Percentiles rank a stretch among this genome's conserved stretches.
Evolutionary conservation across 148 eudicot genomes (phyloP).

Genomic region (Rhododendron griersonianum): DNA sequence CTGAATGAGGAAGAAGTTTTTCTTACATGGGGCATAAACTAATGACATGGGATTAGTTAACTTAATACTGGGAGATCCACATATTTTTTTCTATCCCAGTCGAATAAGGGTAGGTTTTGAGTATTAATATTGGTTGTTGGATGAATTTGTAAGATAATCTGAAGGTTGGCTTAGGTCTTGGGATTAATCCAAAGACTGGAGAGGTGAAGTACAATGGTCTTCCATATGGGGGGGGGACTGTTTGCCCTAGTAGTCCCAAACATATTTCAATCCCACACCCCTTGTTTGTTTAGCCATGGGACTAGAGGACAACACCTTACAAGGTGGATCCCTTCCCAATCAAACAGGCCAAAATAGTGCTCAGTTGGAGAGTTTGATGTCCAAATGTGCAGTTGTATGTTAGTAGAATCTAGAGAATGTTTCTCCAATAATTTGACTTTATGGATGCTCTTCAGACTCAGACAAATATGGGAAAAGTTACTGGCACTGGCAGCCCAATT

Average conservation of each 20-base stretch:
- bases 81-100: not conserved
- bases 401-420: not conserved
- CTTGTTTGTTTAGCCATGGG: not conserved
- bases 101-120: not conserved
- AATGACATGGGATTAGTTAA: not conserved
- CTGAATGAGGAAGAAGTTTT: not conserved
- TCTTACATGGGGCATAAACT: not conserved
- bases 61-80: not conserved
- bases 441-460: not conserved
- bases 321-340: not conserved
- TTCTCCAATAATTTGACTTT: not conserved
- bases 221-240: not conserved
- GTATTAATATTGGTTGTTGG: not conserved
- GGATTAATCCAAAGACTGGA: not conserved
- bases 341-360: not conserved
- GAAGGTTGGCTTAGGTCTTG: not conserved
- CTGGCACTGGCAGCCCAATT: not conserved
- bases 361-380: slow-evolving; percentile 4
- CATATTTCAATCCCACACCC: not conserved
- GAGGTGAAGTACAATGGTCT: not conserved
- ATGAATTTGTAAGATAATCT: not conserved
- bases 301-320: not conserved
- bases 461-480: not conserved
- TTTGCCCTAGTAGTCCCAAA: not conserved
- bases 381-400: not conserved